phyloP scores from a whole-genome alignment of 371 early-diverging fungal genomes.

The Smittium mucronatum region DNA sequence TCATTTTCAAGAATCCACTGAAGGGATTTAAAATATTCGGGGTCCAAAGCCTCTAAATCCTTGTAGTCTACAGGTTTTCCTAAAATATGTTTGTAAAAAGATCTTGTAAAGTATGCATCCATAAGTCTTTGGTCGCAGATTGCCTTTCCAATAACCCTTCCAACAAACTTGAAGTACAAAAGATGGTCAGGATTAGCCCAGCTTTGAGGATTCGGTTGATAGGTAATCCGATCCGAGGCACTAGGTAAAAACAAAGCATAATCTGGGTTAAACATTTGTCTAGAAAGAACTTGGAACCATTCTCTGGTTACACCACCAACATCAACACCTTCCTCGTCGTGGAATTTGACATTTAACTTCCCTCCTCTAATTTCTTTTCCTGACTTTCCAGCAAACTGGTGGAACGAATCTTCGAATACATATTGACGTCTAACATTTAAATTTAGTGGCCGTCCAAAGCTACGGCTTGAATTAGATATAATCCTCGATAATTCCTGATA shows the following conservation, averaged over 20 bases:
- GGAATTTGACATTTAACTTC: conserved; percentile 87
- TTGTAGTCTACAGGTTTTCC: conserved; percentile 80
- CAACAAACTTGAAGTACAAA: conserved; percentile 95
- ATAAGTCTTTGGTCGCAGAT: conserved; percentile 90
- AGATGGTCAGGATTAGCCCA: conserved; percentile 93
- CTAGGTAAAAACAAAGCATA: conserved; percentile 95
- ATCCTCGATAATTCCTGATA: conserved; percentile 56
- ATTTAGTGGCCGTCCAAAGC: conserved; percentile 56
- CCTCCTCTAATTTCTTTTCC: conserved; percentile 90
- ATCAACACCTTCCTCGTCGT: conserved; percentile 97
- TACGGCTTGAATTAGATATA: conserved; percentile 56
- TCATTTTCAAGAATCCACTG: conserved; percentile 97
- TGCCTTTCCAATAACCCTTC: conserved; percentile 96
- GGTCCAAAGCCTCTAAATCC: conserved; percentile 96
- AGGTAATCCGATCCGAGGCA: conserved; percentile 88
- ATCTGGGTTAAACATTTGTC: conserved; percentile 98
- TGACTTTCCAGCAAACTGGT: conserved; percentile 75
- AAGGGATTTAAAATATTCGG: conserved; percentile 90
- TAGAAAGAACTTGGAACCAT: conserved; percentile 93
- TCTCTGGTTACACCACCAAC: conserved; percentile 97
- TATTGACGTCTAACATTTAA: conserved; percentile 85
- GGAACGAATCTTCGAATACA: conserved; percentile 95
- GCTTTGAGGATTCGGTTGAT: conserved; percentile 93
- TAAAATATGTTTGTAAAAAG: conserved; percentile 96
- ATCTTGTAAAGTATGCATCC: conserved; percentile 94